Base-by-base conservation (phyloP, 371 early-diverging fungal genomes). In the Syncephalastrum monosporum region DNA sequence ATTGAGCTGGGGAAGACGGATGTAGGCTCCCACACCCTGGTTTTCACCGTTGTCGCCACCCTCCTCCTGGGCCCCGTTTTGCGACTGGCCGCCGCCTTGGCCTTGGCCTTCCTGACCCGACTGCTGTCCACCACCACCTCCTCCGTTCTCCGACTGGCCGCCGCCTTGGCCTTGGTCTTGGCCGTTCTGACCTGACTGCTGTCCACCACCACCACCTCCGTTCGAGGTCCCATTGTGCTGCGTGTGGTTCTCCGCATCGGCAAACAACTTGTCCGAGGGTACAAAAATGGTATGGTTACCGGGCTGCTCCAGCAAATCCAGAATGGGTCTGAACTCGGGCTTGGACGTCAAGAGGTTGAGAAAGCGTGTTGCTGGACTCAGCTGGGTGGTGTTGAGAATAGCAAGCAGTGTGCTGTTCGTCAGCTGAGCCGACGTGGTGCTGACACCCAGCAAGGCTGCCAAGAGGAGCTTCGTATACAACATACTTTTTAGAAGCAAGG, bases 251-350 rank as follows among this genome's bases (percentile, higher is more conserved):
- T 49, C 21, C 13, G 19, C 50, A 4, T 23, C n/a, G n/a, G 24
- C 50, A 49, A 33, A 33, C 38, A 33, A 10, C 38, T 46, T 29
- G 33, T 75, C 61, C 15, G 64, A 67, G 0, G 76, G 76, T 10
- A 66, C 56, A 64, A 75, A 72, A 14, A 65, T 50, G 12, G 76
- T 75, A 1, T 63, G 33, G 51, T 69, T 71, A 21, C 66, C 65
- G 13, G 74, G 53, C 27, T 67, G 56, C 15, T 56, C 53, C 10
- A 74, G 42, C 2, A 74, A 19, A n/a, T 68, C 54, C 44, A 74
- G 12, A 3, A 74, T 55, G 1, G 70, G 60, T 7, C 53, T 51
- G 45, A 60, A 67, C 24, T 69, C 70, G 10, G 58, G 55, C 25
- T 67, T 64, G 44, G 72, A 68, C n/a, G 56, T 53, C 17, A 74